Evolutionary conservation across 2,329 filamentous ascomycete species (phyloP), one percentile per base, ranked within the genome.

Genomic region (Colletotrichum graminicola): DNA sequence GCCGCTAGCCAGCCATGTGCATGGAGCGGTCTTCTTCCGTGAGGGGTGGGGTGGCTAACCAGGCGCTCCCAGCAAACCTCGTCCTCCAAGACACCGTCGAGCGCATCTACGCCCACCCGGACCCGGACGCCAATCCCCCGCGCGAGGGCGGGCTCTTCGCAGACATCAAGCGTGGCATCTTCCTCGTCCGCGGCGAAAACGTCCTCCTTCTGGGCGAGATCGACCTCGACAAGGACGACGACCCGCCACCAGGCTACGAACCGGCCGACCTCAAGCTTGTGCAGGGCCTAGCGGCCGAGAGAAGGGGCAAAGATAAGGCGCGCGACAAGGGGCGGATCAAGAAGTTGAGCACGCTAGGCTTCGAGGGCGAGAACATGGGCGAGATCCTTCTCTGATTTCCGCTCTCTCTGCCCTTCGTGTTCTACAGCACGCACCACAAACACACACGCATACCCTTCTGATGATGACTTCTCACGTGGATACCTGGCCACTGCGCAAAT

Each of bases 191-290:
- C 71, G 96, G 96, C 75, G 96, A 99, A 84, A 99, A 99, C 80
- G 96, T 99, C n/a, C 87, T 97, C 62, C 86, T 99, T 55, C 88
- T 98, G 23, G 96, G 96, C 47, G 97, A 98, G 82, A 97, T 99
- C 77, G 96, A 99, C 80, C 89, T 99, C 32, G 96, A 99, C 84
- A 94, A 93, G 78, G 96, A 99, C 82, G 96, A 99, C 80, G 91
- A 97, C 70, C 87, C 94, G 18, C 94, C 94, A 1, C 81, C 86
- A 5, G 90, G 91, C 41, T 94, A 92, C 74, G 84, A 89, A 76
- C 78, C 80, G 74, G 94, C 90, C 1, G 87, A 93, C 1, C 84
- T 90, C 59, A 88, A 92, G 57, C 83, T 91, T 74, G 93, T 97
- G 47, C 90, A 91, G 75, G 89, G 88, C 73, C 81, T 96, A 55